Percentiles rank a stretch among this genome's conserved stretches.
phyloP scores from a whole-genome alignment of 768 basidiomycete genomes.

The Cystofilobasidium bisporidii region DNA sequence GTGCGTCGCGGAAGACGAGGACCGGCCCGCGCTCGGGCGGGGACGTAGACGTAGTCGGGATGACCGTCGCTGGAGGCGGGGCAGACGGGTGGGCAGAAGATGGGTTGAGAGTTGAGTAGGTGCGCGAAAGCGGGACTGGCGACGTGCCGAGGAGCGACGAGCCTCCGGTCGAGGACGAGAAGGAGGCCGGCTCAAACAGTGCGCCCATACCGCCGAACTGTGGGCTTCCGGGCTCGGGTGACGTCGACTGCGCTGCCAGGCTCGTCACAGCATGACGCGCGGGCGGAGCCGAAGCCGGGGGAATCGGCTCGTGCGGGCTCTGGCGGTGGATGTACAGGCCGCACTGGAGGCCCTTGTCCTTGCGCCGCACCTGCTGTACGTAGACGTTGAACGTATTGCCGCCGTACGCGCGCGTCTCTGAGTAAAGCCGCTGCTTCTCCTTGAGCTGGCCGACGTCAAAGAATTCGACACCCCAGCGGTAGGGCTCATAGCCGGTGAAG shows the following conservation, averaged over 20 bases:
- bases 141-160: conserved; percentile 9
- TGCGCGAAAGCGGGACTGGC: not conserved
- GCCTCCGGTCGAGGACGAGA: conserved; percentile 3
- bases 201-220: not conserved
- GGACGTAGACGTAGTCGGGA: not conserved
- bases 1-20: conserved; percentile 30
- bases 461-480: conserved; percentile 70
- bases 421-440: conserved; percentile 75
- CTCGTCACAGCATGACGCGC: not conserved
- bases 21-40: not conserved
- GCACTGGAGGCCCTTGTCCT: conserved; percentile 58
- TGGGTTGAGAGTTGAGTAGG: conserved; percentile 13
- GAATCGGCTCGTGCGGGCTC: conserved; percentile 57
- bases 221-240: not conserved
- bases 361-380: conserved; percentile 77
- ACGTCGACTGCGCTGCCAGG: not conserved
- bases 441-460: conserved; percentile 72
- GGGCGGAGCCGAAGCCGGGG: conserved; percentile 54
- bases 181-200: conserved; percentile 10
- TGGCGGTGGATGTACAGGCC: conserved; percentile 86
- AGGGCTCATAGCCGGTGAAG: conserved; percentile 48
- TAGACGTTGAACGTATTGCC: conserved; percentile 41
- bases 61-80: conserved; percentile 10
- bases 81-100: conserved; percentile 18
- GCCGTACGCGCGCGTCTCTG: conserved; percentile 79